phyloP scores from a whole-genome alignment of 139 green algal species.

The Chlamydomonas applanata region DNA sequence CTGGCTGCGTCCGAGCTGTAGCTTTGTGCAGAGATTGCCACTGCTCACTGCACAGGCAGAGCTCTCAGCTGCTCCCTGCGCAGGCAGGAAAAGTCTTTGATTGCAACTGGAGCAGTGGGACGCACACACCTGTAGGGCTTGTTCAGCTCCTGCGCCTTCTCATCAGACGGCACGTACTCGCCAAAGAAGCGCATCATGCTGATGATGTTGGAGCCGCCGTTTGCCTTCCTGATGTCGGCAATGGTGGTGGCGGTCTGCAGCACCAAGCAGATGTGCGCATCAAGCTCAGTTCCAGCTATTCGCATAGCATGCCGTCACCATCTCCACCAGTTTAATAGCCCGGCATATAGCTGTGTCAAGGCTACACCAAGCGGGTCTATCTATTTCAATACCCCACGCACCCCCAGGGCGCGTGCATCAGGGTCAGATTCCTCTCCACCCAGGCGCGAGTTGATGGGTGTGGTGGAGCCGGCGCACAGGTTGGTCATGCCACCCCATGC shows the following conservation, averaged over 20 bases:
- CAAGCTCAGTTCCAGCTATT: no score
- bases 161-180: not conserved
- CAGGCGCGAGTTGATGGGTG: conserved; percentile 32
- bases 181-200: not conserved
- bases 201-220: conserved; percentile 10
- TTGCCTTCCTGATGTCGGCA: not conserved
- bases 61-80: no score
- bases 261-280: not conserved
- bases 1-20: no score
- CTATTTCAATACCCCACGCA: no score
- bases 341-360: not conserved
- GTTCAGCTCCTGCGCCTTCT: not conserved
- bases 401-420: conserved; percentile 5
- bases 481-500: conserved; percentile 24
- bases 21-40: no score
- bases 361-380: no score
- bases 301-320: no score
- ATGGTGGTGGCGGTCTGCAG: not conserved
- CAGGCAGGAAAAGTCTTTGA: no score
- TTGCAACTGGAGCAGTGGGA: no score
- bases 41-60: no score
- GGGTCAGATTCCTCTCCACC: conserved; percentile 44
- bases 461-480: conserved; percentile 34
- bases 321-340: not conserved
- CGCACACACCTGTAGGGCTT: not conserved